These are phyloP conservation scores for Nakaseomyces uthaithaninus DNA, from an alignment of 1,139 yeast species.

Conservation along the genomic window DNA sequence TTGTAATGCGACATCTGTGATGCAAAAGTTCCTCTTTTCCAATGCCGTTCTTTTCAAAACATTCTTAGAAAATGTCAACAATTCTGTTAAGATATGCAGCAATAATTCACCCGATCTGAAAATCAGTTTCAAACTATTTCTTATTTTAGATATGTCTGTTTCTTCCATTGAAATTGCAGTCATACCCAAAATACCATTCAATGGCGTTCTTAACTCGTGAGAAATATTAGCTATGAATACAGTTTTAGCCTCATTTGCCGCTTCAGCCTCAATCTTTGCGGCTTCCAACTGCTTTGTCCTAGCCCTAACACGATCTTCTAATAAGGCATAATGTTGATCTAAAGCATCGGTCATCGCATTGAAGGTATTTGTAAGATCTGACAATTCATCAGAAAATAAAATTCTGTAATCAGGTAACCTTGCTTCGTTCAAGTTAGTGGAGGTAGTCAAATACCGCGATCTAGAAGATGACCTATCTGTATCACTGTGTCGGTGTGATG, in stretches of 20 bases:
- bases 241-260: slow-evolving; percentile 87
- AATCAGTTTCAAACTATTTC: slow-evolving; percentile 64
- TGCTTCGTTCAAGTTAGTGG: slow-evolving; percentile 36
- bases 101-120: slow-evolving; percentile 82
- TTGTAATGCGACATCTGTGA: slow-evolving; percentile 71
- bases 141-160: slow-evolving; percentile 53
- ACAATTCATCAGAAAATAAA: slow-evolving; percentile 72
- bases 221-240: slow-evolving; percentile 95
- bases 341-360: slow-evolving; percentile 86
- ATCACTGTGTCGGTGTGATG: slow-evolving; percentile 11
- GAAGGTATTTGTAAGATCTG: slow-evolving; percentile 81
- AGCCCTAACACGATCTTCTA: slow-evolving; percentile 83
- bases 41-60: slow-evolving; percentile 80
- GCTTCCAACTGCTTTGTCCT: slow-evolving; percentile 85
- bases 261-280: slow-evolving; percentile 82
- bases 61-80: slow-evolving; percentile 81
- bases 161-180: slow-evolving; percentile 90
- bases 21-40: slow-evolving; percentile 69
- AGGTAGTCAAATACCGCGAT: slow-evolving; percentile 27
- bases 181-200: slow-evolving; percentile 94
- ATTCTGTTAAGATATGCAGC: slow-evolving; percentile 78
- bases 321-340: slow-evolving; percentile 68
- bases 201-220: slow-evolving; percentile 89
- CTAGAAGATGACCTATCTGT: slow-evolving; percentile 17
- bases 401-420: slow-evolving; percentile 50